These are phyloP conservation scores for Talaromyces amestolkiae DNA, from an alignment of 2,329 filamentous ascomycete species.

Conservation along the genomic window DNA sequence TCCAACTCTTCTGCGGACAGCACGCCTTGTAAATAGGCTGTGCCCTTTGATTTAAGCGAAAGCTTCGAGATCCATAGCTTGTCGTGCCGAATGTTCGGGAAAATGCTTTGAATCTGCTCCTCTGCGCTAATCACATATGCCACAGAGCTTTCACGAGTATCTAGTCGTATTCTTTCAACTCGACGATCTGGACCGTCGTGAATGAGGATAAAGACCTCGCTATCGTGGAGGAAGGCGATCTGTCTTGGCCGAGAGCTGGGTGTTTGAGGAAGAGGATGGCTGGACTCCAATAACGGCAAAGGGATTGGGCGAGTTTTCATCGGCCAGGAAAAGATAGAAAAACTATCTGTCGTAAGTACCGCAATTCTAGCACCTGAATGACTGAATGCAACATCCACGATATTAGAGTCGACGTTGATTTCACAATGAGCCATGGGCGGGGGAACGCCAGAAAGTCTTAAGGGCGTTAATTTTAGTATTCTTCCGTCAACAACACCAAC, in stretches of 20 bases:
- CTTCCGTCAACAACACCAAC: conserved; percentile 82
- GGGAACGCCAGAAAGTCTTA: conserved; percentile 79
- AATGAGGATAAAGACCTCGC: conserved; percentile 44
- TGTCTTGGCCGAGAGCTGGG: conserved; percentile 40
- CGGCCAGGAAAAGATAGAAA: conserved; percentile 70
- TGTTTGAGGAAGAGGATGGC: conserved; percentile 34
- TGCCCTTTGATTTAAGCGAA: conserved; percentile 26
- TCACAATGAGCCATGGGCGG: conserved; percentile 90
- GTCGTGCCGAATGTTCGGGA: conserved; percentile 35
- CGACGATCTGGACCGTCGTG: conserved; percentile 30
- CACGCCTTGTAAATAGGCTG: conserved; percentile 22
- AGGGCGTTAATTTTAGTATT: conserved; percentile 76
- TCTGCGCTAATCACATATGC: conserved; percentile 33
- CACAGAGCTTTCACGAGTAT: conserved; percentile 32
- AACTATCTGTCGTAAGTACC: conserved; percentile 64
- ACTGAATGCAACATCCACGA: conserved; percentile 73
- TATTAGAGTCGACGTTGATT: conserved; percentile 59
- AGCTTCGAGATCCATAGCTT: conserved; percentile 40
- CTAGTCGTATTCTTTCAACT: conserved; percentile 35
- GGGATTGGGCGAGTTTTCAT: conserved; percentile 46
- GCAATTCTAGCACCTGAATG: conserved; percentile 64
- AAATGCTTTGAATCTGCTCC: conserved; percentile 39
- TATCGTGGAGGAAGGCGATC: conserved; percentile 47
- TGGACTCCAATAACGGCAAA: conserved; percentile 39
- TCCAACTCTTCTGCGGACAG: conserved; percentile 22